Conservation (phyloP, 257 asterid genomes). For the Plectranthus barbatus region DNA sequence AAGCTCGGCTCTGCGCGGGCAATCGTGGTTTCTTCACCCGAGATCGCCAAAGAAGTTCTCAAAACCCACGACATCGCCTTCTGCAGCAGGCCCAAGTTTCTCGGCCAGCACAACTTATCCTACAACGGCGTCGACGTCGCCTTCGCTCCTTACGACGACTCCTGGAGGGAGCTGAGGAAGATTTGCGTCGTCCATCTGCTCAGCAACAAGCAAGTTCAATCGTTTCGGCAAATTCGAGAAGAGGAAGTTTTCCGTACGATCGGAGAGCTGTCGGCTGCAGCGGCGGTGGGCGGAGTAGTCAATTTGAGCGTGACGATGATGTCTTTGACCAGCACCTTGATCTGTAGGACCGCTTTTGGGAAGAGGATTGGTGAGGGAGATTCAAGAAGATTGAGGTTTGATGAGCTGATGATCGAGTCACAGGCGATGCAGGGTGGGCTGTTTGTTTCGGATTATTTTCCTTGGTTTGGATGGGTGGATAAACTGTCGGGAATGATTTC, state of each 20-base stretch:
- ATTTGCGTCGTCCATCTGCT: conserved; percentile 27
- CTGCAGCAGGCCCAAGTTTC: conserved; percentile 21
- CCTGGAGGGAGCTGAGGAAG: conserved; percentile 32
- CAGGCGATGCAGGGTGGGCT: conserved; percentile 26
- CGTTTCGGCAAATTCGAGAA: conserved; percentile 19
- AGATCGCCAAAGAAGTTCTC: conserved; percentile 13
- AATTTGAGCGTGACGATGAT: conserved; percentile 5
- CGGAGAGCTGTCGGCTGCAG: background rate
- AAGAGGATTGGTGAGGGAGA: background rate
- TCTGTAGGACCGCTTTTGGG: conserved; percentile 27
- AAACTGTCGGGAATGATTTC: conserved; percentile 23
- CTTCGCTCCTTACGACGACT: conserved; percentile 24
- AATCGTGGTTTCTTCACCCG: conserved; percentile 22
- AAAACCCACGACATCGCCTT: conserved; percentile 21
- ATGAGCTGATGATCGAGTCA: conserved; percentile 26
- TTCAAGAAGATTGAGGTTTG: conserved; percentile 5
- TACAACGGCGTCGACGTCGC: conserved; percentile 22
- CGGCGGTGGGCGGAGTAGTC: background rate
- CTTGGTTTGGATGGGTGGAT: conserved; percentile 30
- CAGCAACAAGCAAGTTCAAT: conserved; percentile 30
- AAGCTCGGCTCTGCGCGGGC: conserved; percentile 17
- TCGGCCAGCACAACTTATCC: conserved; percentile 15
- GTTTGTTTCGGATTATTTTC: conserved; percentile 27
- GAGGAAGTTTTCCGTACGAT: conserved; percentile 13
- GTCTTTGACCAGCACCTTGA: conserved; percentile 13